These are phyloP conservation scores for Clonostachys byssicola DNA, from an alignment of 2,329 filamentous ascomycete species.

Conservation along the genomic window DNA sequence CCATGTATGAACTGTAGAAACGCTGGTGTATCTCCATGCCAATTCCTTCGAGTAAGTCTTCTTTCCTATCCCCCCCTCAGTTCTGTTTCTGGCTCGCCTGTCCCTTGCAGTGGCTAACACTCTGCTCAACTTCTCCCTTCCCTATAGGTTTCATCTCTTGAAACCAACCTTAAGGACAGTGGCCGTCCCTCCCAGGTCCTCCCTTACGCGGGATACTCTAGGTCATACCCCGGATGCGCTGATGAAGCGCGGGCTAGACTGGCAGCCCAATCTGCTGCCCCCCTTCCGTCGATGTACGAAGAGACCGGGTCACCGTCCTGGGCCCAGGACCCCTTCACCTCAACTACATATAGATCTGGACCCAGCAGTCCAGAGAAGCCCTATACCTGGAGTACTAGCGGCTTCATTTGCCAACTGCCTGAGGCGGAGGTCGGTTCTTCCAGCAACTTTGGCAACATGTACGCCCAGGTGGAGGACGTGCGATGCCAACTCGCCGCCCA, in stretches of 20 bases:
- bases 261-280: not conserved
- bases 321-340: not conserved
- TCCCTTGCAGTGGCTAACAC: no score
- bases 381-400: no score
- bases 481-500: no score
- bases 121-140: no score
- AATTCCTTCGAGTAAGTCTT: conserved; percentile 70
- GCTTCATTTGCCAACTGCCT: conserved; percentile 35
- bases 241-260: no score
- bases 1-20: conserved; percentile 82
- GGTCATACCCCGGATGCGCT: no score
- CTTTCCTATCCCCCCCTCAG: not conserved
- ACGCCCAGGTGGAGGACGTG: no score
- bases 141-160: no score
- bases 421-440: conserved; percentile 24
- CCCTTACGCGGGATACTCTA: no score
- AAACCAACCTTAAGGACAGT: no score
- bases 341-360: not conserved
- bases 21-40: conserved; percentile 67
- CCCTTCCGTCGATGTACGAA: not conserved
- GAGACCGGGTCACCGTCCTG: not conserved
- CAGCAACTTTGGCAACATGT: not conserved
- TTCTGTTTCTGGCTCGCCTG: not conserved
- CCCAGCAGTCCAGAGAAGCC: no score
- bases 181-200: no score